These are phyloP conservation scores for Ophiocordyceps polyrhachis-furcata DNA, from an alignment of 2,329 filamentous ascomycete species.

Conservation along the genomic window DNA sequence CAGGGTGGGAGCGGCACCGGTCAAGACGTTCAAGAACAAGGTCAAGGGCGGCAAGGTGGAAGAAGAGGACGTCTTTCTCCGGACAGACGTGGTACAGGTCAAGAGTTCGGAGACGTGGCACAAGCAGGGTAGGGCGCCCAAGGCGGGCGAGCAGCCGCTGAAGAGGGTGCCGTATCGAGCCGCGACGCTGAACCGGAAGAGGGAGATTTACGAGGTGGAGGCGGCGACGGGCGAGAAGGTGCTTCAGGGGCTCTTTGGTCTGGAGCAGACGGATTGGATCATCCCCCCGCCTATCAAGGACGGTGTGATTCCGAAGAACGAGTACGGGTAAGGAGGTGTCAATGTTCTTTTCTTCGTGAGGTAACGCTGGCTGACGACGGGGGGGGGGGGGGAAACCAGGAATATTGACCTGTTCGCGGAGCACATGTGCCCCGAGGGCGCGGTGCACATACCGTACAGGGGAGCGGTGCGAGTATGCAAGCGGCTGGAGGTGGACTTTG, in stretches of 20 bases:
- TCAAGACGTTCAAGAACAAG: slow-evolving; percentile 55
- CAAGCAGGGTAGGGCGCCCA: slow-evolving; percentile 73
- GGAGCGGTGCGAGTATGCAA: slow-evolving; percentile 68
- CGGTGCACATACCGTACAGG: slow-evolving; percentile 63
- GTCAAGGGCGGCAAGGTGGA: slow-evolving; percentile 56
- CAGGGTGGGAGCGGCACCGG: slow-evolving; percentile 44
- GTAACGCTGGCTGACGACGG: slow-evolving; percentile 6
- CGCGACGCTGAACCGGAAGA: slow-evolving; percentile 69
- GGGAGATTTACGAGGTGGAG: slow-evolving; percentile 76
- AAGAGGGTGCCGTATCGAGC: slow-evolving; percentile 83
- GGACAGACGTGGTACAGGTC: slow-evolving; percentile 65
- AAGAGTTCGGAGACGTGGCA: slow-evolving; percentile 96
- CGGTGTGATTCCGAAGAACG: slow-evolving; percentile 81
- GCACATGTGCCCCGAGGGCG: slow-evolving; percentile 76
- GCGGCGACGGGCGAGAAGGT: slow-evolving; percentile 65
- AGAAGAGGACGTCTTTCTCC: slow-evolving; percentile 63
- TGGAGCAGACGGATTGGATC: slow-evolving; percentile 86
- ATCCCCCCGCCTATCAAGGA: slow-evolving; percentile 73
- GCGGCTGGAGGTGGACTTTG: slow-evolving; percentile 68
- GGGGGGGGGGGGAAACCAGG: slow-evolving; percentile 5
- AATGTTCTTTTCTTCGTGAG: no score
- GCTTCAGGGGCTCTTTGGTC: slow-evolving; percentile 68
- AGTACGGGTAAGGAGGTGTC: slow-evolving; percentile 41
- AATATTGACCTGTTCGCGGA: slow-evolving; percentile 94
- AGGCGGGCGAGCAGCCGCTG: slow-evolving; percentile 50